phyloP scores from a whole-genome alignment of 2,329 filamentous ascomycete species.

The Talaromyces sp. region DNA sequence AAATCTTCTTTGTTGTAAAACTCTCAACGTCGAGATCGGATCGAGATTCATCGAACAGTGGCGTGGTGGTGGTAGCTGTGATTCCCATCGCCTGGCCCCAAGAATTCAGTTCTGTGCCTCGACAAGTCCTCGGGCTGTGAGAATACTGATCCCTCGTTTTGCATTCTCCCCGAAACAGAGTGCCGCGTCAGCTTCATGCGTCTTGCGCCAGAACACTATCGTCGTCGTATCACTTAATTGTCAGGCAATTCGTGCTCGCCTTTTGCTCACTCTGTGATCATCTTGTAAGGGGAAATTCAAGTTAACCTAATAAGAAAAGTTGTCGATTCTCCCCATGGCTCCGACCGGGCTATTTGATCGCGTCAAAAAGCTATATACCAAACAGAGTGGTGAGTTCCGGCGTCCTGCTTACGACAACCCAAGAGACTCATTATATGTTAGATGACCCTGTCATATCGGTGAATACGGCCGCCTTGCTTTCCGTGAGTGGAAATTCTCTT shows the following conservation, averaged over 20 bases:
- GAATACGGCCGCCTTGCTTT: constrained; percentile 29
- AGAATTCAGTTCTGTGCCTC: background rate
- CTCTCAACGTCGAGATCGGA: background rate
- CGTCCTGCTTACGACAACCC: background rate
- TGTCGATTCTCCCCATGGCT: constrained; percentile 20
- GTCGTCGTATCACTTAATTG: background rate
- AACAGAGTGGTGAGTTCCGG: constrained; percentile 21
- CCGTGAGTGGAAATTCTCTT: constrained; percentile 23
- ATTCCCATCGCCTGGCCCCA: background rate
- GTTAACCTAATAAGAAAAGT: background rate
- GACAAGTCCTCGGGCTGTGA: background rate
- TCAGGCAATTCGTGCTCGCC: background rate
- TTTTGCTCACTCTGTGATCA: background rate
- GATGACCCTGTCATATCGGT: constrained; percentile 7
- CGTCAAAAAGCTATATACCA: constrained; percentile 27
- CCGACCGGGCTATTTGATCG: constrained; percentile 26
- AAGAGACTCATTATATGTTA: background rate
- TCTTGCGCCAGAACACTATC: background rate
- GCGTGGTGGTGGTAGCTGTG: background rate
- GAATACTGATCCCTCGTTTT: background rate
- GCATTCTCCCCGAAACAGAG: background rate
- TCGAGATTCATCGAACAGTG: background rate
- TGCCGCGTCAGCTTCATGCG: background rate
- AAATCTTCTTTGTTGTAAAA: background rate
- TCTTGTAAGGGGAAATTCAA: background rate